These are phyloP conservation scores for Ogataea degrootiae DNA, from an alignment of 805 yeast genomes.

Conservation along the genomic window DNA sequence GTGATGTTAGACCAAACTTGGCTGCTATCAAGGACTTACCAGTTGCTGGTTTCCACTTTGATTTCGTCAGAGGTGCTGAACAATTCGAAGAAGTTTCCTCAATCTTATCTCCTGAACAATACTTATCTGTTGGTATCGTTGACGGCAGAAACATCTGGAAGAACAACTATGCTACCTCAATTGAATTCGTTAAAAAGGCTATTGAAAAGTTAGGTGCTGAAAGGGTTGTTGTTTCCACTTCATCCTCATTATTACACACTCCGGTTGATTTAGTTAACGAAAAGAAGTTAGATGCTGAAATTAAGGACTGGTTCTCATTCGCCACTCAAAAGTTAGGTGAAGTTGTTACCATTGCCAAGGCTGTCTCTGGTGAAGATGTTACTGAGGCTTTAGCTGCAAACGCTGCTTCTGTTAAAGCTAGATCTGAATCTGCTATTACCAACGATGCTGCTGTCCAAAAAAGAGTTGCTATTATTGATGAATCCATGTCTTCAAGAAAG, in stretches of 20 bases:
- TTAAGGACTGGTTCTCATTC: slow-evolving; percentile 97
- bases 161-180: slow-evolving; percentile 86
- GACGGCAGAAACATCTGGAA: slow-evolving; percentile 99
- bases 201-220: slow-evolving; percentile 79
- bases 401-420: slow-evolving; percentile 78
- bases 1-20: slow-evolving; percentile 97
- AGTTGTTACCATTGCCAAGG: slow-evolving; percentile 87
- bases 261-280: slow-evolving; percentile 95
- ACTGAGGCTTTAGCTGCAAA: slow-evolving; percentile 75
- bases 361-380: slow-evolving; percentile 79
- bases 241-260: slow-evolving; percentile 96
- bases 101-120: slow-evolving; percentile 64
- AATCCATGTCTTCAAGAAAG: slow-evolving; percentile 75
- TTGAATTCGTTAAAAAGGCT: slow-evolving; percentile 77
- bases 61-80: slow-evolving; percentile 93
- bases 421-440: slow-evolving; percentile 83
- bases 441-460: slow-evolving; percentile 86
- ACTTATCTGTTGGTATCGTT: slow-evolving; percentile 92
- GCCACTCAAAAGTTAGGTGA: slow-evolving; percentile 95
- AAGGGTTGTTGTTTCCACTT: slow-evolving; percentile 89
- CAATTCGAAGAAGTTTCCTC: slow-evolving; percentile 82
- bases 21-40: slow-evolving; percentile 84
- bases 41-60: slow-evolving; percentile 94
- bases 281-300: slow-evolving; percentile 82
- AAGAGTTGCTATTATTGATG: slow-evolving; percentile 76